These are phyloP conservation scores for Apiospora sp. DNA, from an alignment of 2,329 filamentous ascomycete species.

Conservation along the genomic window DNA sequence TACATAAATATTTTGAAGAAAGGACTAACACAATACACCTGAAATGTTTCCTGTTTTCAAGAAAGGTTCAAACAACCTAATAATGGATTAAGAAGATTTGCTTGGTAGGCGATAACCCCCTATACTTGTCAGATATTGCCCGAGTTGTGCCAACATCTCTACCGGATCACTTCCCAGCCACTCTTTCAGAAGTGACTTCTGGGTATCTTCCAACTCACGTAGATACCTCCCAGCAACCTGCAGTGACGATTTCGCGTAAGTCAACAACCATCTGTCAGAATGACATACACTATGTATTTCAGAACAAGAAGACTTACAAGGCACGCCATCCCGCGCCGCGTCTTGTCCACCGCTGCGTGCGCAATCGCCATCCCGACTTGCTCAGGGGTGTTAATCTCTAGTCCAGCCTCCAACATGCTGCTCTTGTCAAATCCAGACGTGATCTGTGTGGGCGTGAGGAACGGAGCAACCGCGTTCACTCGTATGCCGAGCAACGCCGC, in stretches of 20 bases:
- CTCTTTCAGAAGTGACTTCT: background rate
- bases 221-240: background rate
- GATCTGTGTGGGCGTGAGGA: slow-evolving; percentile 53
- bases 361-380: slow-evolving; percentile 49
- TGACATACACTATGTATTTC: background rate
- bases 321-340: slow-evolving; percentile 38
- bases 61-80: background rate
- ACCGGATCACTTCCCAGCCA: background rate
- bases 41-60: background rate
- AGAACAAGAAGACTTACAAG: slow-evolving; percentile 33
- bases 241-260: background rate
- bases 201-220: background rate
- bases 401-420: slow-evolving; percentile 43
- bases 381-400: slow-evolving; percentile 49
- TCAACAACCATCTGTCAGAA: background rate
- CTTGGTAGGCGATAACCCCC: background rate
- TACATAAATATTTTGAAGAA: background rate
- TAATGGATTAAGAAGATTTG: background rate
- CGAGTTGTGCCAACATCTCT: background rate
- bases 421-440: slow-evolving; percentile 46
- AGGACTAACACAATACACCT: background rate
- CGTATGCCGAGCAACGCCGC: slow-evolving; percentile 44
- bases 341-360: slow-evolving; percentile 42
- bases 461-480: slow-evolving; percentile 53
- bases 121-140: slow-evolving; percentile 6